Conservation (phyloP, 1,284 basidiomycete species). For the Leccinum pallidistipes region DNA sequence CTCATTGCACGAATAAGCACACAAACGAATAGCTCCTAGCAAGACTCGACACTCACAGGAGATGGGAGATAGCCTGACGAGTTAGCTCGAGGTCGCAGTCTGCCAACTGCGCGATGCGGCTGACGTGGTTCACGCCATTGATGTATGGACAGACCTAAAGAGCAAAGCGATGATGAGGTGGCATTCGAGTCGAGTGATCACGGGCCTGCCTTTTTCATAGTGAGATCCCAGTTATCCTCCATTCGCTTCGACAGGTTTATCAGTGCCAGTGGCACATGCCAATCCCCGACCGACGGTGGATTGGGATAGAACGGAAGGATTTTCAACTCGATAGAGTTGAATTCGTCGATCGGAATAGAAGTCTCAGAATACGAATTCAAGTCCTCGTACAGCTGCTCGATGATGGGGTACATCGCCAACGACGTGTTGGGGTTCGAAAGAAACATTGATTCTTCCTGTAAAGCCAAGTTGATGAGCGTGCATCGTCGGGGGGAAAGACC, state of each 20-base stretch:
- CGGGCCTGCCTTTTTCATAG: slow-evolving; percentile 75
- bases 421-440: slow-evolving; percentile 76
- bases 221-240: slow-evolving; percentile 96
- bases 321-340: slow-evolving; percentile 92
- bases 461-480: slow-evolving; percentile 14
- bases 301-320: slow-evolving; percentile 97
- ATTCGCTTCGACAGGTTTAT: slow-evolving; percentile 81
- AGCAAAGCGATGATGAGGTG: not conserved
- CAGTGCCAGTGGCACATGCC: slow-evolving; percentile 93
- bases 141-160: slow-evolving; percentile 75
- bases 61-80: slow-evolving; percentile 87
- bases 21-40: not conserved
- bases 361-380: slow-evolving; percentile 97
- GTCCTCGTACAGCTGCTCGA: slow-evolving; percentile 97
- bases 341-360: slow-evolving; percentile 84
- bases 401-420: slow-evolving; percentile 77
- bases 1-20: slow-evolving; percentile 39
- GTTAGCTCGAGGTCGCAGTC: slow-evolving; percentile 88
- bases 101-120: slow-evolving; percentile 88
- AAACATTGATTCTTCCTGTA: slow-evolving; percentile 86
- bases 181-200: not conserved
- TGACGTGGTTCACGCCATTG: slow-evolving; percentile 90
- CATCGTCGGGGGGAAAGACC: not conserved
- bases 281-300: slow-evolving; percentile 86
- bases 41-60: slow-evolving; percentile 61